Percentiles rank a stretch among this genome's conserved stretches.
phyloP scores from a whole-genome alignment of 345 rosid genomes.

The Aethionema arabicum region DNA sequence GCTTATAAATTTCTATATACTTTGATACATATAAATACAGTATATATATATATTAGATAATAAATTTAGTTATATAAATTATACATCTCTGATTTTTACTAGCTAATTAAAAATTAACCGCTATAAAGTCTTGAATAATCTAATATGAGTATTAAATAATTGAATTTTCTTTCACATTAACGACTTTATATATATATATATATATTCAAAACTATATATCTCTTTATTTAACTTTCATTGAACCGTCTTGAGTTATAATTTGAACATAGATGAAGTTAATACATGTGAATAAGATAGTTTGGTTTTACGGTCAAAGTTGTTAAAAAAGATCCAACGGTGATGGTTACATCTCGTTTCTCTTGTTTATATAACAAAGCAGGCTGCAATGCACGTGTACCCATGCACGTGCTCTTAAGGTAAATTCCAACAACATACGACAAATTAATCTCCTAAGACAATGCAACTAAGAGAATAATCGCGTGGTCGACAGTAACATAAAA shows the following conservation, averaged over 20 bases:
- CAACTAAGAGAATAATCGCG: constrained; percentile 56
- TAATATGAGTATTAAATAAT: too few species aligned
- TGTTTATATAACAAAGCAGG: constrained; percentile 36
- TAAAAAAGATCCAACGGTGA: constrained; percentile 30
- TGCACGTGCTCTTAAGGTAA: constrained; percentile 60
- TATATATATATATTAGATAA: background rate
- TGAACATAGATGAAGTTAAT: too few species aligned
- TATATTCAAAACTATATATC: too few species aligned
- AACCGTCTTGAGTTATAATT: too few species aligned
- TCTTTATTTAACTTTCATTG: too few species aligned
- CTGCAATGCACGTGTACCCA: constrained; percentile 51
- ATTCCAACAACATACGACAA: constrained; percentile 71
- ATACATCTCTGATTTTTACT: background rate
- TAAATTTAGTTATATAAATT: background rate
- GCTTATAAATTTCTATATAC: background rate
- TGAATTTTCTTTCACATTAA: too few species aligned
- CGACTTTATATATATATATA: too few species aligned
- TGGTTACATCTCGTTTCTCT: constrained; percentile 24
- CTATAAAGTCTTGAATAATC: too few species aligned
- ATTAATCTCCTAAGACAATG: constrained; percentile 30
- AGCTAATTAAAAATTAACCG: background rate
- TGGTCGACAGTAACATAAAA: constrained; percentile 39
- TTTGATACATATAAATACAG: background rate
- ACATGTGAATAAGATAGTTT: too few species aligned
- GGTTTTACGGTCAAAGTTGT: constrained; percentile 18